Evolutionary conservation across 805 yeast species (phyloP).

Genomic region (Hanseniaspora thailandica): DNA sequence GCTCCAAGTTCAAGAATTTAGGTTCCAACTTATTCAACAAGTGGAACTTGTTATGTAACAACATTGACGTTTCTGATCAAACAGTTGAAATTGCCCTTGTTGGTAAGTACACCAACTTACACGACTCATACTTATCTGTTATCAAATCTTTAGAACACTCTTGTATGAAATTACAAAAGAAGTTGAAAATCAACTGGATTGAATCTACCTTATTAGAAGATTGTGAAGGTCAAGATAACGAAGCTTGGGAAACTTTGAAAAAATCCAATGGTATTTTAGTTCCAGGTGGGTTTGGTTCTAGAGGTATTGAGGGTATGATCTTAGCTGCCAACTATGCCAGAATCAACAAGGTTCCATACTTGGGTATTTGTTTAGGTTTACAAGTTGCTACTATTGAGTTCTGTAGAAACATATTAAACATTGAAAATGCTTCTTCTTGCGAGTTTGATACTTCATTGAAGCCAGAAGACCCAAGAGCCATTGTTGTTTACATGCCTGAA

Average conservation of each 20-base stretch:
- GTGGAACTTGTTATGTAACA: constrained; percentile 71
- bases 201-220: constrained; percentile 86
- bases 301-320: constrained; percentile 98
- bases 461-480: constrained; percentile 46
- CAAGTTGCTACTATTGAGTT: constrained; percentile 95
- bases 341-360: constrained; percentile 81
- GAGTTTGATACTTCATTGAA: constrained; percentile 61
- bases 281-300: constrained; percentile 95
- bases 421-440: constrained; percentile 58
- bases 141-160: constrained; percentile 93
- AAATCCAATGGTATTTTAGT: constrained; percentile 93
- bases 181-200: constrained; percentile 86
- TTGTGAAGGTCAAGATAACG: constrained; percentile 65
- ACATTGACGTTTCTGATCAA: constrained; percentile 73
- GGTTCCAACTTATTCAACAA: constrained; percentile 61
- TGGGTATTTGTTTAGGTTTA: constrained; percentile 95
- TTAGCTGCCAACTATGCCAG: constrained; percentile 97
- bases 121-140: constrained; percentile 89
- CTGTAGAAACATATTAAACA: constrained; percentile 66
- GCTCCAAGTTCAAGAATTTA: constrained; percentile 41
- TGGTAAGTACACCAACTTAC: constrained; percentile 91
- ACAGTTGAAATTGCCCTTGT: constrained; percentile 89
- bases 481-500: constrained; percentile 97
- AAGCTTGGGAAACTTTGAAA: constrained; percentile 89
- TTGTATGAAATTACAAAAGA: constrained; percentile 77